A percentile compares a stretch with the other conserved stretches of the same genome.
Conservation (phyloP, 2,329 filamentous ascomycete species). For the Alternaria arborescens region DNA sequence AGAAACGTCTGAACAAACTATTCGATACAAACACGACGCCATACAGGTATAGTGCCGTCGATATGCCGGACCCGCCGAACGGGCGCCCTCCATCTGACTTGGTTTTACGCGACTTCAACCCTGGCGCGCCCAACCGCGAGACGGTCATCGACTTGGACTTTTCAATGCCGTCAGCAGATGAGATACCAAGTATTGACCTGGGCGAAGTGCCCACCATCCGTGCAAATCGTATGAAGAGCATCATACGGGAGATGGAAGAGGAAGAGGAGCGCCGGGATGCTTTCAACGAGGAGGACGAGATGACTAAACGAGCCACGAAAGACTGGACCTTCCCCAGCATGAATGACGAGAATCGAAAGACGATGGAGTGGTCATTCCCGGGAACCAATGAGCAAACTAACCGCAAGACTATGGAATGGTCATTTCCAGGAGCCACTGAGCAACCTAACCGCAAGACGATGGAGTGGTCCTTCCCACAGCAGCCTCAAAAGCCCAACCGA, state of each 20-base stretch:
- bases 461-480: constrained; percentile 62
- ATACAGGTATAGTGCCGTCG: constrained; percentile 67
- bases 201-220: constrained; percentile 64
- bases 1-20: constrained; percentile 64
- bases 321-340: constrained; percentile 64
- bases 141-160: constrained; percentile 67
- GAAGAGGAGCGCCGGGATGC: constrained; percentile 50
- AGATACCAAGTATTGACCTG: constrained; percentile 54
- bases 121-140: constrained; percentile 56
- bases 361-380: constrained; percentile 65
- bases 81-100: constrained; percentile 63
- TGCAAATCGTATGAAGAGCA: constrained; percentile 62
- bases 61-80: constrained; percentile 51
- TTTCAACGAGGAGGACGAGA: constrained; percentile 37
- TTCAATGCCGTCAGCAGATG: constrained; percentile 51
- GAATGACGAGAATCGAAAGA: constrained; percentile 54
- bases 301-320: constrained; percentile 55
- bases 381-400: constrained; percentile 43
- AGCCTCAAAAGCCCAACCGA: constrained; percentile 49
- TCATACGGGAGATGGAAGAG: constrained; percentile 55
- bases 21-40: constrained; percentile 64
- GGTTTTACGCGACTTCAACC: constrained; percentile 58
- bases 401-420: constrained; percentile 57
- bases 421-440: constrained; percentile 49
- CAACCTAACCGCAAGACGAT: constrained; percentile 54